phyloP scores from a whole-genome alignment of 495 filamentous ascomycete genomes.

The Aspergillus panamensis region DNA sequence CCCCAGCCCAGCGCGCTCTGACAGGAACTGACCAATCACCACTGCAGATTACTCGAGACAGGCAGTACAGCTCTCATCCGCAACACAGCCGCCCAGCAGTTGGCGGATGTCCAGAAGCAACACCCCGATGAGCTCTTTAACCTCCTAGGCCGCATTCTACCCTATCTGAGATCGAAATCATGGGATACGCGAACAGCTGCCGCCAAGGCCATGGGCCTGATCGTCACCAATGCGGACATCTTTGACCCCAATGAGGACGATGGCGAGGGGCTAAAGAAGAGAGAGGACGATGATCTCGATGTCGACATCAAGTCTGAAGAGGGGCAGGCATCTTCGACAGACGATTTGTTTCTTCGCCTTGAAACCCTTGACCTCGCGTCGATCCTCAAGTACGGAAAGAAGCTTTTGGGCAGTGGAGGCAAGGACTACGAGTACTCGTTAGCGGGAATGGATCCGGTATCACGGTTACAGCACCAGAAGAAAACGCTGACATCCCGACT shows the following conservation, averaged over 20 bases:
- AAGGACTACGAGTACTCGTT: conserved; percentile 81
- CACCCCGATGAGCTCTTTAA: conserved; percentile 98
- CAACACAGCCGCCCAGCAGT: conserved; percentile 92
- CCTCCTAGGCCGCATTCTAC: conserved; percentile 88
- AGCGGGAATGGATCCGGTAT: conserved; percentile 73
- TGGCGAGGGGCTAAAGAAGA: conserved; percentile 48
- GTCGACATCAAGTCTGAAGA: conserved; percentile 49
- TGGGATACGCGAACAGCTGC: conserved; percentile 94
- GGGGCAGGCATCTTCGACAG: conserved; percentile 15
- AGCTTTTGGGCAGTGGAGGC: conserved; percentile 73
- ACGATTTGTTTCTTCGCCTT: conserved; percentile 63
- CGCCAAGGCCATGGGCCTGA: conserved; percentile 87
- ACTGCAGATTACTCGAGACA: conserved; percentile 80
- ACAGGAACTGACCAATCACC: conserved; percentile 29
- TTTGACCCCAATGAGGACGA: conserved; percentile 84
- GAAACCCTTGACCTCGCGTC: conserved; percentile 72
- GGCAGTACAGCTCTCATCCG: conserved; percentile 92
- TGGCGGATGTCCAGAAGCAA: conserved; percentile 94
- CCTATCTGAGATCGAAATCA: conserved; percentile 85
- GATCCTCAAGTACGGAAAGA: conserved; percentile 76
- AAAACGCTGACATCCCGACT: conserved; percentile 79
- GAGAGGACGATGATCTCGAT: conserved; percentile 47
- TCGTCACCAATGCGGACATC: conserved; percentile 79
- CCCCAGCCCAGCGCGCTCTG: conserved; percentile 6
- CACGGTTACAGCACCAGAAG: conserved; percentile 80